phyloP scores from a whole-genome alignment of 2,329 filamentous ascomycete species.

The Botrytis medusae region DNA sequence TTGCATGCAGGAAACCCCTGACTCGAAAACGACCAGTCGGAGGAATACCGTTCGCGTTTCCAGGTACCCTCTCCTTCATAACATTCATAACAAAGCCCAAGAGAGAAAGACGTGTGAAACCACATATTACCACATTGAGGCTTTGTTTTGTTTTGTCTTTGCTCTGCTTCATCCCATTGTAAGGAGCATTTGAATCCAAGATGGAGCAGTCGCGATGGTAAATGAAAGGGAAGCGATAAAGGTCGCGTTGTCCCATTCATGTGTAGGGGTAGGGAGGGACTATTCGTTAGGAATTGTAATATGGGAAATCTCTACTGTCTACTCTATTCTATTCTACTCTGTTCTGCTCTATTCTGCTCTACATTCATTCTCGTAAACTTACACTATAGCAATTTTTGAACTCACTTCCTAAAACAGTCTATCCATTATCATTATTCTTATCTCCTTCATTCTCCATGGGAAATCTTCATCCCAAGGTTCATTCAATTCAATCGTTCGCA shows the following conservation, averaged over 20 bases:
- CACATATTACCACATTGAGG: conserved; percentile 31
- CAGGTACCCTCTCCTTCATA: conserved; percentile 31
- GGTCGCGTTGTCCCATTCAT: conserved; percentile 29
- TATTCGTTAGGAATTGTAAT: not conserved
- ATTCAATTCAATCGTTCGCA: not conserved
- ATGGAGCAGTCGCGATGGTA: conserved; percentile 10
- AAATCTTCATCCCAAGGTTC: not conserved
- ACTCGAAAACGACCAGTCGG: conserved; percentile 30
- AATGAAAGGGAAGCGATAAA: conserved; percentile 9
- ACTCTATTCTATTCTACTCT: not conserved
- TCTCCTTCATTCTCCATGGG: not conserved
- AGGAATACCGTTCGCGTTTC: conserved; percentile 32
- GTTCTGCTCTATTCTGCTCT: not conserved
- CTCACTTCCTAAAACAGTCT: not conserved
- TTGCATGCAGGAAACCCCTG: conserved; percentile 22
- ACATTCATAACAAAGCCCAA: conserved; percentile 37
- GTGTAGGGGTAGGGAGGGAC: not conserved
- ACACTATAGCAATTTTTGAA: not conserved
- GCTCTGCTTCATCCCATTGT: conserved; percentile 18
- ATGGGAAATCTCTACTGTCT: not conserved
- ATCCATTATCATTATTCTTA: not conserved
- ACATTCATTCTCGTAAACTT: not conserved
- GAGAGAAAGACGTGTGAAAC: conserved; percentile 29
- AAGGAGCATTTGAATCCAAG: conserved; percentile 7
- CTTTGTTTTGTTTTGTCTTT: conserved; percentile 38